Conservation (phyloP, 805 yeast genomes). For the Clavispora asparagi region DNA sequence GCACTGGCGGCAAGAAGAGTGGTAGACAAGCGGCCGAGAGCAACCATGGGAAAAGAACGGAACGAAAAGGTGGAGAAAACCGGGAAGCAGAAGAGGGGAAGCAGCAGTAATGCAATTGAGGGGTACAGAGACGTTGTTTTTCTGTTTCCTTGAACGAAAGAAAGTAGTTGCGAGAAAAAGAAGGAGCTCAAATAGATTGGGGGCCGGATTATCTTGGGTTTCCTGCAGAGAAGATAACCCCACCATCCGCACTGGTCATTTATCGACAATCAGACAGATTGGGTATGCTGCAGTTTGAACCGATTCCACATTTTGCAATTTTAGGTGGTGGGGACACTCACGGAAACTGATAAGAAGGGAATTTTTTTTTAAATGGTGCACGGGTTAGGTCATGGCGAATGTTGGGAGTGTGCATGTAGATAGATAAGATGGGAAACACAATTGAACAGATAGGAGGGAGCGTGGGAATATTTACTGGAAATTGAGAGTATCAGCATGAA, state of each 20-base stretch:
- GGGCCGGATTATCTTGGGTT: background rate
- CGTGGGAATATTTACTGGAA: no score
- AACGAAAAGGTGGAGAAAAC: background rate
- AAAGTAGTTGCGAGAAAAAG: background rate
- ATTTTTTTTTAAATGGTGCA: no score
- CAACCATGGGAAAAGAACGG: constrained; percentile 6
- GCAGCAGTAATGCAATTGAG: background rate
- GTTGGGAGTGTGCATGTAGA: no score
- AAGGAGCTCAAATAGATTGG: background rate
- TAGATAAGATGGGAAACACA: no score
- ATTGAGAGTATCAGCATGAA: no score
- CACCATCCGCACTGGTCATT: constrained; percentile 1
- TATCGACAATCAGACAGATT: background rate
- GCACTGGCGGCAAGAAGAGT: constrained; percentile 9
- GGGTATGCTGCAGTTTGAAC: no score
- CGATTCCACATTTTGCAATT: no score
- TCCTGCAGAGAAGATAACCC: background rate
- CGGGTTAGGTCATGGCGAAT: no score
- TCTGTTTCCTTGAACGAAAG: background rate
- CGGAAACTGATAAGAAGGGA: no score
- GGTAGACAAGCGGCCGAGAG: constrained; percentile 11
- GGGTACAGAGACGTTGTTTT: background rate
- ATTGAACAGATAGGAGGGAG: no score
- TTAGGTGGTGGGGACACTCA: no score
- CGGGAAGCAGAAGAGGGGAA: background rate